Evolutionary conservation across 2,329 filamentous ascomycete genomes (phyloP).

Genomic region (Cercospora berteroae): DNA sequence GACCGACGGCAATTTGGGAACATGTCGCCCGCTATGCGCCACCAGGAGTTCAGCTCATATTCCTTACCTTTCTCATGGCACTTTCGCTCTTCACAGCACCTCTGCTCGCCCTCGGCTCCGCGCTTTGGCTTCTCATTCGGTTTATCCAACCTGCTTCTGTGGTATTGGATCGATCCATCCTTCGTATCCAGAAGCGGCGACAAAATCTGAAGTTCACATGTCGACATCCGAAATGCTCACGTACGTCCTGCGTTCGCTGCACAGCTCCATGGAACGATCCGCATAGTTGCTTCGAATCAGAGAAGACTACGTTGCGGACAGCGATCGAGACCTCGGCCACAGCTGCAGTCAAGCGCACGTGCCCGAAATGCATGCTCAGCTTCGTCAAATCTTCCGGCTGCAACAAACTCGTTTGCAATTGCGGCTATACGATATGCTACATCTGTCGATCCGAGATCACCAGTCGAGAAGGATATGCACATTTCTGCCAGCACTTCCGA

Average conservation of each 20-base stretch:
- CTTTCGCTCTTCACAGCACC: constrained; percentile 43
- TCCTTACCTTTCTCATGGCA: constrained; percentile 39
- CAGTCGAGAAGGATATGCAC: constrained; percentile 73
- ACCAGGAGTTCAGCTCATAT: constrained; percentile 48
- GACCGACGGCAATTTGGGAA: constrained; percentile 25
- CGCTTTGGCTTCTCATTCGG: constrained; percentile 17
- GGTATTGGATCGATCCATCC: constrained; percentile 44
- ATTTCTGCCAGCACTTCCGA: constrained; percentile 96
- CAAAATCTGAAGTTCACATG: constrained; percentile 78
- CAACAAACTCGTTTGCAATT: constrained; percentile 94
- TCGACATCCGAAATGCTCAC: constrained; percentile 64
- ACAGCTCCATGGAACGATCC: constrained; percentile 80
- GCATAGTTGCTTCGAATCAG: constrained; percentile 85
- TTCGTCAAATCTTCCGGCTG: constrained; percentile 94
- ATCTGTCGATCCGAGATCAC: constrained; percentile 68
- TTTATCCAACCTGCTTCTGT: constrained; percentile 18
- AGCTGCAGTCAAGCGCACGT: constrained; percentile 90
- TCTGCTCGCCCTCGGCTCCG: constrained; percentile 51
- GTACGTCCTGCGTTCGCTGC: constrained; percentile 77
- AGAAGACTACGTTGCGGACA: constrained; percentile 75
- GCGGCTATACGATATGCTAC: constrained; percentile 98
- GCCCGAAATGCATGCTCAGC: constrained; percentile 82
- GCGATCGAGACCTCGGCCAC: constrained; percentile 92
- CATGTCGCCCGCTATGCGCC: constrained; percentile 33
- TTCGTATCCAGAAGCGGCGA: constrained; percentile 65